Conservation (phyloP, 2,329 filamentous ascomycete species). For the Mycosphaerelloides madeirae region DNA sequence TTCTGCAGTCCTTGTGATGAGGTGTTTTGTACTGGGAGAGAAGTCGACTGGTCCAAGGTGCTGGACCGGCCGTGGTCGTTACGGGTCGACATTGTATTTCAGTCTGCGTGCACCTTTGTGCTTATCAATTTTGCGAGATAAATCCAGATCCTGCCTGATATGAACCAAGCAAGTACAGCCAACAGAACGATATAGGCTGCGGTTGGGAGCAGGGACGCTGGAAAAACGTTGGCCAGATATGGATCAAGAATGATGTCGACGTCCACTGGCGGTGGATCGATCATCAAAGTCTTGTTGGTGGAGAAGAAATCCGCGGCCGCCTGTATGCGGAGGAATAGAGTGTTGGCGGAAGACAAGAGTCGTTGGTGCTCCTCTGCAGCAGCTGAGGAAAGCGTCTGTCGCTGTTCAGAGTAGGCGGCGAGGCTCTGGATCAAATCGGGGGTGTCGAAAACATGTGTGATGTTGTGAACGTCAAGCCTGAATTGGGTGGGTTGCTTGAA, state of each 20-base stretch:
- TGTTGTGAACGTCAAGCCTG: constrained; percentile 59
- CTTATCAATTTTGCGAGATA: constrained; percentile 18
- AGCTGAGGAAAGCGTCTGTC: neutral
- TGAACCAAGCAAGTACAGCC: constrained; percentile 48
- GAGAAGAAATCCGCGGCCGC: constrained; percentile 84
- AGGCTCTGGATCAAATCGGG: constrained; percentile 29
- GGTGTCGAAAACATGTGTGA: constrained; percentile 54
- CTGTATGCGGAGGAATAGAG: constrained; percentile 66
- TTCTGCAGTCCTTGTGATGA: too few relatives aligned
- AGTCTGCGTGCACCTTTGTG: constrained; percentile 25
- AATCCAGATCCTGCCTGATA: constrained; percentile 44
- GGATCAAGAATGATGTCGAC: constrained; percentile 84
- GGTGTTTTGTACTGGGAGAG: too few relatives aligned
- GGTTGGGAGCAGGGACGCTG: constrained; percentile 69
- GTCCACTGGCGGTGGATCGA: constrained; percentile 63
- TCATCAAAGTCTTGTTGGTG: constrained; percentile 69
- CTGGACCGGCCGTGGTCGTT: neutral
- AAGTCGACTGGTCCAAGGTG: too few relatives aligned
- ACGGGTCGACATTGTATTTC: constrained; percentile 4
- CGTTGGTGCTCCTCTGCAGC: neutral
- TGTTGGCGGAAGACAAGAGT: constrained; percentile 8
- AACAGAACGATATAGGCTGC: constrained; percentile 63
- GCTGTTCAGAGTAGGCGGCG: constrained; percentile 25
- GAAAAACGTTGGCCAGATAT: constrained; percentile 73
- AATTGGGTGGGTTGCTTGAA: constrained; percentile 83